phyloP scores from a whole-genome alignment of 1,284 basidiomycete genomes.

The Tylopilus sp. region DNA sequence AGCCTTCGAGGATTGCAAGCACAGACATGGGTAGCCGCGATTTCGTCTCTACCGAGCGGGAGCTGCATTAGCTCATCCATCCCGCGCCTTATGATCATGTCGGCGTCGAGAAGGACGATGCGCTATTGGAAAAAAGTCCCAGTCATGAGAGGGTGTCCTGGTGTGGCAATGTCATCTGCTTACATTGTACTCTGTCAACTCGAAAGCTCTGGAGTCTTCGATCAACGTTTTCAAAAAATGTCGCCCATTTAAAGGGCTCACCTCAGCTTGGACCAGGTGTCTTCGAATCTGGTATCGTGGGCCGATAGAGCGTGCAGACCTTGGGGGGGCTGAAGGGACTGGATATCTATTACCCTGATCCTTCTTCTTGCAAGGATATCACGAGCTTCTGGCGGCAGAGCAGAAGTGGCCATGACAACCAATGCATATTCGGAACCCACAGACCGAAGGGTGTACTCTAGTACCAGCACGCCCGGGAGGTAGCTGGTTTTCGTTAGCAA shows the following conservation, averaged over 20 bases:
- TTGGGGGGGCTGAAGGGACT: slow-evolving; percentile 54
- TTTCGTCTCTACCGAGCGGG: slow-evolving; percentile 62
- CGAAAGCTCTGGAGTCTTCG: slow-evolving; percentile 61
- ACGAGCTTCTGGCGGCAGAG: slow-evolving; percentile 52
- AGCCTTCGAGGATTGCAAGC: slow-evolving; percentile 90
- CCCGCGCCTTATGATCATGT: slow-evolving; percentile 84
- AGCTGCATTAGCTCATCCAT: slow-evolving; percentile 92
- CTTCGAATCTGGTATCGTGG: slow-evolving; percentile 67
- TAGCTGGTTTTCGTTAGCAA: slow-evolving; percentile 67
- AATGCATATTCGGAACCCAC: slow-evolving; percentile 74
- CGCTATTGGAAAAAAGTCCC: slow-evolving; percentile 43
- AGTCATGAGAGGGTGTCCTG: neutral
- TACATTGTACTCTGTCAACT: slow-evolving; percentile 73
- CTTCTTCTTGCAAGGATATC: slow-evolving; percentile 52
- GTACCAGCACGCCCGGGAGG: slow-evolving; percentile 70
- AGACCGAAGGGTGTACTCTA: slow-evolving; percentile 62
- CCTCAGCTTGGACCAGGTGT: slow-evolving; percentile 92
- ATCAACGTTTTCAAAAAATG: slow-evolving; percentile 2
- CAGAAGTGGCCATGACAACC: slow-evolving; percentile 75
- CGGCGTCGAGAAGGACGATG: slow-evolving; percentile 82
- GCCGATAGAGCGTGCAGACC: slow-evolving; percentile 47
- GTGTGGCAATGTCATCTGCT: slow-evolving; percentile 17
- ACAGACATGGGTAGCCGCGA: slow-evolving; percentile 86
- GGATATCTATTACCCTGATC: slow-evolving; percentile 58
- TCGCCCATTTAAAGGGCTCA: slow-evolving; percentile 32